Evolutionary conservation across 1,284 basidiomycete genomes (phyloP), one percentile per base, ranked within the genome.

Genomic region (Malassezia slooffiae): DNA sequence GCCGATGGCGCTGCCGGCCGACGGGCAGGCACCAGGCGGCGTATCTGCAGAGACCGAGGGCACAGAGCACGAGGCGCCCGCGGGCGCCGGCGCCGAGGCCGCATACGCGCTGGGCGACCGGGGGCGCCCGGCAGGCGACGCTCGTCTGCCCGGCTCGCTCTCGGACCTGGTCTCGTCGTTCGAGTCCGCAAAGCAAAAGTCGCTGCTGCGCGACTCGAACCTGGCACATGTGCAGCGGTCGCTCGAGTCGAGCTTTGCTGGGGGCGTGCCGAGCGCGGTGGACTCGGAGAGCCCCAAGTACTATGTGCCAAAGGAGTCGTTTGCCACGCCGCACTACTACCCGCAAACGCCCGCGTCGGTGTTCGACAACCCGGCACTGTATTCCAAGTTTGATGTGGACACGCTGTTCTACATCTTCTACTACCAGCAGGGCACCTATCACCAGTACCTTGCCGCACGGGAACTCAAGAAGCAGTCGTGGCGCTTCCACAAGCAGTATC

Each of bases 371-470:
- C 79, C 88, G 39, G 80, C 78, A 21, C 78, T 96, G 41, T 96
- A 93, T 72, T 76, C 82, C 42, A 86, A 91, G 70, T 78, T 97
- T 53, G 93, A 99, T 58, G 82, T 95, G 31, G 93, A 99, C 73
- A 96, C 90, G 27, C 75, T 97, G 16, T 97, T 99, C 74, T 99
- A 90, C 74, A 85, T 97, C 68, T 99, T 99, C 74, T 99, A 99
- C 75, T 97, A 88, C 74, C 80, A 87, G 52, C 87, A 89, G 17
- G 87, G 89, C 46, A 91, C 89, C 59, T 96, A 95, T 74, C 88
- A 91, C 72, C 90, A 95, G 85, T 95, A 83, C 72, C 79, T 96
- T 38, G 91, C 93, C 1, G 93, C 93, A 6, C 87, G 87, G 67
- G 93, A 97, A 73, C 75, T 99, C 52, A 97, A 97, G 74, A 80